Base-by-base conservation (phyloP, 1,284 basidiomycete genomes). In the Heterobasidion occidentale region DNA sequence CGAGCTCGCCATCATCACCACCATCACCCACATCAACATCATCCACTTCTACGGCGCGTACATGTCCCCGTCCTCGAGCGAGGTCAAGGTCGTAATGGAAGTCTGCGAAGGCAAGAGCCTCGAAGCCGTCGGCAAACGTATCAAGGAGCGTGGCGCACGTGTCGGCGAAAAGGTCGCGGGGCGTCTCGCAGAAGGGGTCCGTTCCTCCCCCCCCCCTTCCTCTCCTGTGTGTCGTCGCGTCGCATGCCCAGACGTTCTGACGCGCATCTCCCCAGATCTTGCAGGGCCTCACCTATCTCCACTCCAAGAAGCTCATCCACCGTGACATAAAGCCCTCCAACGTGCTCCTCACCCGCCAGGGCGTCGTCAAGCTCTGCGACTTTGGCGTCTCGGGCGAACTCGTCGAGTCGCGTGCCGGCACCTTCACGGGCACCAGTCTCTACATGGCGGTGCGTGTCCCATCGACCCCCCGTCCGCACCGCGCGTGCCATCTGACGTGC, bases 291-390 rank as follows among this genome's bases (percentile, higher is more conserved):
- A 84, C 86, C 36, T 98, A 99, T 71, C 81, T 99, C 44, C 94
- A 99, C 71, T 81, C 86, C 55, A 84, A 86, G 68, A 88, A 85
- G 69, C 96, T 95, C 56, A 97, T 99, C 62, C 97, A 99, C 70
- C 81, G 97, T 58, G 95, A 98, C 70, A 98, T 99, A 76, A 99
- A 98, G 68, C 96, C 96, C 9, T 93, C 93, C 34, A 98, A 98
- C 71, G 88, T 98, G 60, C 81, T 98, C 51, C 77, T 99, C 50
- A 92, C 94, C 1, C 78, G 82, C 42, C 78, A 90, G 62, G 96
- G 96, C 27, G 74, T 92, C 48, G 88, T 98, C 68, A 98, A 96
- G 72, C 77, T 99, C 9, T 90, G 85, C 70, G 96, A 99, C 73
- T 98, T 99, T 69, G 96, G 96, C 42, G 96, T 99, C 8, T 96